Conservation (phyloP, 345 rosid genomes). For the Xanthoceras sorbifolium region DNA sequence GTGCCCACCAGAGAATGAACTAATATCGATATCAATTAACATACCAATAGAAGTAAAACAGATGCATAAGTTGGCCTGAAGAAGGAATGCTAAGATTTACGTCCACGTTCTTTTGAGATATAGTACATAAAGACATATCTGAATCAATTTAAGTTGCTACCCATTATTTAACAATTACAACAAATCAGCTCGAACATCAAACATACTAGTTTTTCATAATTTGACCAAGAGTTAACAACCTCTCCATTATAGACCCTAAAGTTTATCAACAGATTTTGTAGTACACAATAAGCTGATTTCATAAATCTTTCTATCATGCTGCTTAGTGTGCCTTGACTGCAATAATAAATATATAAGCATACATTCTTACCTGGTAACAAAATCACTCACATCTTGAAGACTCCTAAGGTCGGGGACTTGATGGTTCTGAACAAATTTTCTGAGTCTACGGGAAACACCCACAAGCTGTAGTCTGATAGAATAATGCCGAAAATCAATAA, state of each 20-base stretch:
- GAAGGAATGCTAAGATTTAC: not conserved
- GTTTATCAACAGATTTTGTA: not conserved
- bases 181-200: not conserved
- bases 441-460: conserved; percentile 83
- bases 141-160: not conserved
- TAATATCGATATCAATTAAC: not conserved
- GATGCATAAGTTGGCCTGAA: not conserved
- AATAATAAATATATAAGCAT: not conserved
- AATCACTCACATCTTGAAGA: conserved; percentile 90
- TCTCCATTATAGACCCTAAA: not conserved
- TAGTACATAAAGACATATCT: not conserved
- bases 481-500: conserved; percentile 85
- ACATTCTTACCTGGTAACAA: conserved; percentile 74
- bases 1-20: not conserved
- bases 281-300: not conserved
- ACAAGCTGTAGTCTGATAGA: conserved; percentile 88
- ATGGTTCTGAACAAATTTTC: conserved; percentile 87
- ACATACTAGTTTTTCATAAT: not conserved
- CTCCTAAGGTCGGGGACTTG: conserved; percentile 85
- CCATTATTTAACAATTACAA: not conserved
- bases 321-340: not conserved
- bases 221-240: not conserved
- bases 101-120: not conserved
- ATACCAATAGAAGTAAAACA: not conserved
- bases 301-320: not conserved